Conservation (phyloP, 768 basidiomycete species). For the Pisolithus marmoratus region DNA sequence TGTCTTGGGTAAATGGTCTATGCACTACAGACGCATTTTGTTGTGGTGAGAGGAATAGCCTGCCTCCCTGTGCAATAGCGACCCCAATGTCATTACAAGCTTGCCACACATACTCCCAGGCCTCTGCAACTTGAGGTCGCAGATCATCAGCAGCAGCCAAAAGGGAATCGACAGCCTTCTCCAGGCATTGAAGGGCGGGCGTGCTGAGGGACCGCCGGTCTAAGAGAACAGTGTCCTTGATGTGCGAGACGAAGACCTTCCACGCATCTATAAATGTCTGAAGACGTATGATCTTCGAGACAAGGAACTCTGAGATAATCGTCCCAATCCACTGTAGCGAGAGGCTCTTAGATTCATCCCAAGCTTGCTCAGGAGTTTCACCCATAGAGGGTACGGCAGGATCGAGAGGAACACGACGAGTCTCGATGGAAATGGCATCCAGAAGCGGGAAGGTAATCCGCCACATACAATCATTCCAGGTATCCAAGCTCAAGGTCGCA, state of each 20-base stretch:
- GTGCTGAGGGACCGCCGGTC: conserved; percentile 70
- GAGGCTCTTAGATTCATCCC: conserved; percentile 86
- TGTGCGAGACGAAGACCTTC: conserved; percentile 65
- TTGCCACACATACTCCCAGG: conserved; percentile 63
- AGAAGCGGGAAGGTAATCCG: conserved; percentile 84
- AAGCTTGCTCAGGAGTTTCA: conserved; percentile 39
- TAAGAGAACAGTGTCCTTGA: conserved; percentile 64
- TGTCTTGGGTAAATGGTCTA: conserved; percentile 54
- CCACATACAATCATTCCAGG: conserved; percentile 92
- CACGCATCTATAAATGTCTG: conserved; percentile 67
- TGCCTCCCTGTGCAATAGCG: conserved; percentile 34
- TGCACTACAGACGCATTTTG: conserved; percentile 5
- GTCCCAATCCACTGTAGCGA: conserved; percentile 80
- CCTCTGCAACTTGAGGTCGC: conserved; percentile 37
- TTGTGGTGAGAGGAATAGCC: conserved; percentile 10
- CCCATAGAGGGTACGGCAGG: conserved; percentile 7
- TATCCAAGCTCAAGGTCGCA: conserved; percentile 69
- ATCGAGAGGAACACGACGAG: conserved; percentile 33
- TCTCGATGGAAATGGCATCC: conserved; percentile 57
- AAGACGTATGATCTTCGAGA: conserved; percentile 66
- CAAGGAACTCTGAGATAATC: conserved; percentile 77
- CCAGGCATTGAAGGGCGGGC: conserved; percentile 79
- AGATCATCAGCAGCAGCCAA: conserved; percentile 25
- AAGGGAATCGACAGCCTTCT: conserved; percentile 67
- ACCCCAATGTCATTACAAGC: conserved; percentile 63